phyloP scores from a whole-genome alignment of 139 green algal genomes.

The Chlamydomonas schloesseri region DNA sequence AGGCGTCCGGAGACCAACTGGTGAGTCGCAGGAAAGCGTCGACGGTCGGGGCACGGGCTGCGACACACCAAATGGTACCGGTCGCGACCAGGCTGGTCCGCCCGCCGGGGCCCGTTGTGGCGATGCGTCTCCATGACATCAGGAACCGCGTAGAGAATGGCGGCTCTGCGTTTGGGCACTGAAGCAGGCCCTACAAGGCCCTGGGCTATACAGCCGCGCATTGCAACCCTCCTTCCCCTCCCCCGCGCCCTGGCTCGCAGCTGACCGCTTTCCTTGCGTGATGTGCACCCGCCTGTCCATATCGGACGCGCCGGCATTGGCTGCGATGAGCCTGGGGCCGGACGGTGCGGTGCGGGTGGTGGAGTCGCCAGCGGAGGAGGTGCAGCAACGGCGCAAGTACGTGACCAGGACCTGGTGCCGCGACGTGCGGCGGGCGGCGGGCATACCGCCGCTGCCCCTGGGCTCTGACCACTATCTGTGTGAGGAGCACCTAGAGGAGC shows the following conservation, averaged over 20 bases:
- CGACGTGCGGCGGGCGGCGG: not conserved
- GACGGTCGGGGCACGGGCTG: not conserved
- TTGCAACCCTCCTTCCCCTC: not conserved
- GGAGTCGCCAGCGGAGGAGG: not conserved
- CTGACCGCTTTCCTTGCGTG: slow-evolving; percentile 1
- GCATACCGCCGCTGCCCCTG: not conserved
- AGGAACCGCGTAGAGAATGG: too few species aligned
- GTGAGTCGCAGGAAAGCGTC: not conserved
- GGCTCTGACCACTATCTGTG: slow-evolving; percentile 4
- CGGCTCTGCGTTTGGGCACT: too few species aligned
- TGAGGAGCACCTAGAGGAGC: slow-evolving; percentile 18
- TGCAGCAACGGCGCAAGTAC: not conserved
- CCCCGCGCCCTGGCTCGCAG: too few species aligned
- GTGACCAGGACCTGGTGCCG: slow-evolving; percentile 12
- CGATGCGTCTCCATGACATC: too few species aligned
- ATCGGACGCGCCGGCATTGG: not conserved
- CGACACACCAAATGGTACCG: too few species aligned
- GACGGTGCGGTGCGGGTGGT: not conserved
- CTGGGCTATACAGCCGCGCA: too few species aligned
- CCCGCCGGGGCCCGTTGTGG: too few species aligned
- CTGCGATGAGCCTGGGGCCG: not conserved
- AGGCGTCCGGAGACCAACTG: not conserved
- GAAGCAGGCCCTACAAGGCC: not conserved
- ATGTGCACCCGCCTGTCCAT: not conserved
- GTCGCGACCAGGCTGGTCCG: too few species aligned